These are phyloP conservation scores for Pisolithus microcarpus DNA, from an alignment of 768 basidiomycete genomes.

Conservation along the genomic window DNA sequence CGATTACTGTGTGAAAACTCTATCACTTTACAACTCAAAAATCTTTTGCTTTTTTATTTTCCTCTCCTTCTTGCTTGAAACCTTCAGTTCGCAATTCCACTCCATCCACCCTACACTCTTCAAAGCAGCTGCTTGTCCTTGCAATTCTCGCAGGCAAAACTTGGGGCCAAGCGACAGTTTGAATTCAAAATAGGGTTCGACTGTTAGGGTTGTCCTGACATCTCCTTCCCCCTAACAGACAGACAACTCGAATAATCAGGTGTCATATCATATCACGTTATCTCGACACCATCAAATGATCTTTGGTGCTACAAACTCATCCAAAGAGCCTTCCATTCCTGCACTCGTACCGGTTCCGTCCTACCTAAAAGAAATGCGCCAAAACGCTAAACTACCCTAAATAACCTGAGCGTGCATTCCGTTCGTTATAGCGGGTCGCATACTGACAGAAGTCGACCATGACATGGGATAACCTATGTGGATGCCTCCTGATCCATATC, in stretches of 20 bases:
- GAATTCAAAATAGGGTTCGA: constrained; percentile 15
- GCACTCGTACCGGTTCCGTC: not conserved
- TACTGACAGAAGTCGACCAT: not conserved
- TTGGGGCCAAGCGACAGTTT: constrained; percentile 1
- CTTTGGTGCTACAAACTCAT: not conserved
- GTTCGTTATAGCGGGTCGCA: not conserved
- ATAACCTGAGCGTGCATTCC: not conserved
- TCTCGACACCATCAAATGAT: not conserved
- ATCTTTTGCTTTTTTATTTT: constrained; percentile 9
- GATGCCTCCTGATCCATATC: too few species aligned
- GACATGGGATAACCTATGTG: too few species aligned
- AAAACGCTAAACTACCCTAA: constrained; percentile 1
- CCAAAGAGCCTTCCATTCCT: not conserved
- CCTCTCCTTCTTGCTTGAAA: not conserved
- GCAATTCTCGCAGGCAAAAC: constrained; percentile 4
- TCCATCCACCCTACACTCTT: not conserved
- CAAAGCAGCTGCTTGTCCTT: too few species aligned
- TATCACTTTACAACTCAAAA: constrained; percentile 49
- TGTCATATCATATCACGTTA: not conserved
- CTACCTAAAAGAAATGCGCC: not conserved
- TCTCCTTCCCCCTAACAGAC: not conserved
- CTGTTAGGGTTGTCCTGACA: constrained; percentile 4
- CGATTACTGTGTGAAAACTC: constrained; percentile 39
- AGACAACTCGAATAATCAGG: not conserved
- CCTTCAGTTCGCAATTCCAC: not conserved